Conservation (phyloP, 306 rosid species). For the Quillaja saponaria region DNA sequence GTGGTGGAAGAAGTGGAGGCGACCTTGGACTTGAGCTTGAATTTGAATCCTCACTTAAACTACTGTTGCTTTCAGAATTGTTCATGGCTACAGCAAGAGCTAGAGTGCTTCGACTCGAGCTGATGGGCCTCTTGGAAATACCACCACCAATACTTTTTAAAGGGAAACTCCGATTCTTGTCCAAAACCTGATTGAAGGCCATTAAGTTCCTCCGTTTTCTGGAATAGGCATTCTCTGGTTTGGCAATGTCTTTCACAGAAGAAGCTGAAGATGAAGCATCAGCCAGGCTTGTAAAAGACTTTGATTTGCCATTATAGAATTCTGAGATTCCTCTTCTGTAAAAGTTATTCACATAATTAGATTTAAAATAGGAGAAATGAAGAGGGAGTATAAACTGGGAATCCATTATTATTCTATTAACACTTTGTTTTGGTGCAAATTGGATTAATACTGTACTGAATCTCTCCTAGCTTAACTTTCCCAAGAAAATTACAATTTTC, state of each 20-base stretch:
- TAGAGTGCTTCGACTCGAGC: conserved; percentile 63
- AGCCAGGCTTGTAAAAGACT: conserved; percentile 67
- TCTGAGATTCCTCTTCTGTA: conserved; percentile 85
- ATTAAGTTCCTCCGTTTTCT: conserved; percentile 69
- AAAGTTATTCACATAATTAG: conserved; percentile 18
- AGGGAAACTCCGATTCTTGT: conserved; percentile 57
- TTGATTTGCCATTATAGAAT: conserved; percentile 75
- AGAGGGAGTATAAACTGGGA: neutral
- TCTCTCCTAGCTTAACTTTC: too few species aligned
- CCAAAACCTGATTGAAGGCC: conserved; percentile 59
- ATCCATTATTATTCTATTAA: neutral
- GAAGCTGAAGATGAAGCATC: conserved; percentile 54
- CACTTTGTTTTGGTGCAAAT: too few species aligned
- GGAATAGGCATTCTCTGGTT: conserved; percentile 79
- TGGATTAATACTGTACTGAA: too few species aligned
- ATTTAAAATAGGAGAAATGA: neutral
- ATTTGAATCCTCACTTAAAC: conserved; percentile 63
- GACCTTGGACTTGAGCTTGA: conserved; percentile 38
- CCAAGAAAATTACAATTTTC: too few species aligned
- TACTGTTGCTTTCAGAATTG: conserved; percentile 64
- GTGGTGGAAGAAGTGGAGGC: conserved; percentile 53
- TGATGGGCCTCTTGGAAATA: conserved; percentile 71
- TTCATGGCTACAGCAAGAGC: conserved; percentile 77
- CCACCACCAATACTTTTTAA: conserved; percentile 59
- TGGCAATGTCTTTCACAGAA: conserved; percentile 59